Evolutionary conservation across 2,329 filamentous ascomycete species (phyloP).

Genomic region (Sarocladium brachiariae): DNA sequence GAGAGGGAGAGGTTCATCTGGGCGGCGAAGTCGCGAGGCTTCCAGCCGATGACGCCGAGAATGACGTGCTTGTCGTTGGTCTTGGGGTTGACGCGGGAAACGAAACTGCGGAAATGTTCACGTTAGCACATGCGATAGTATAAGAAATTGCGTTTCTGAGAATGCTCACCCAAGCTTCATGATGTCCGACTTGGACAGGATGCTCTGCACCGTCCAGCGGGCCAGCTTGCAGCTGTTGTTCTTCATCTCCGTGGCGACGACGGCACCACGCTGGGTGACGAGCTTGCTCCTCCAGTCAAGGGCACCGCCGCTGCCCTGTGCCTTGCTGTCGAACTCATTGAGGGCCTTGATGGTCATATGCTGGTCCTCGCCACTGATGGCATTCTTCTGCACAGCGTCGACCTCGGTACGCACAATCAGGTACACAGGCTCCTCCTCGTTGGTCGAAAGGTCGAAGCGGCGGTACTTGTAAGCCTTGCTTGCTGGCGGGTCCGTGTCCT

Average conservation of each 20-base stretch:
- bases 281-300: conserved; percentile 97
- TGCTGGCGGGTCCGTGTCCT: conserved; percentile 88
- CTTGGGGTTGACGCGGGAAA: conserved; percentile 89
- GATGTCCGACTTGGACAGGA: conserved; percentile 91
- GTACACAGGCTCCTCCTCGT: conserved; percentile 90
- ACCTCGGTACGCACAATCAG: conserved; percentile 91
- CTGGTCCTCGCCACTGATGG: conserved; percentile 85
- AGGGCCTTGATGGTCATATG: conserved; percentile 88
- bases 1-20: conserved; percentile 97
- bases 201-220: conserved; percentile 94
- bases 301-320: conserved; percentile 87
- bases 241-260: conserved; percentile 99
- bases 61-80: conserved; percentile 90
- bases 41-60: conserved; percentile 93
- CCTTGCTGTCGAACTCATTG: conserved; percentile 99
- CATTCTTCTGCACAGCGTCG: conserved; percentile 93
- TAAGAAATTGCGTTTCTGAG: conserved; percentile 5
- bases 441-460: conserved; percentile 89
- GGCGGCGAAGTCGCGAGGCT: conserved; percentile 89
- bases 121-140: conserved; percentile 19
- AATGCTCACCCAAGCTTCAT: conserved; percentile 89
- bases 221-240: conserved; percentile 99
- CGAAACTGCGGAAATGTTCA: conserved; percentile 56
- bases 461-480: conserved; percentile 99
- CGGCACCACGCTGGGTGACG: conserved; percentile 87